Evolutionary conservation across 2,329 filamentous ascomycete species (phyloP).

Genomic region (Pezicula radicicola): DNA sequence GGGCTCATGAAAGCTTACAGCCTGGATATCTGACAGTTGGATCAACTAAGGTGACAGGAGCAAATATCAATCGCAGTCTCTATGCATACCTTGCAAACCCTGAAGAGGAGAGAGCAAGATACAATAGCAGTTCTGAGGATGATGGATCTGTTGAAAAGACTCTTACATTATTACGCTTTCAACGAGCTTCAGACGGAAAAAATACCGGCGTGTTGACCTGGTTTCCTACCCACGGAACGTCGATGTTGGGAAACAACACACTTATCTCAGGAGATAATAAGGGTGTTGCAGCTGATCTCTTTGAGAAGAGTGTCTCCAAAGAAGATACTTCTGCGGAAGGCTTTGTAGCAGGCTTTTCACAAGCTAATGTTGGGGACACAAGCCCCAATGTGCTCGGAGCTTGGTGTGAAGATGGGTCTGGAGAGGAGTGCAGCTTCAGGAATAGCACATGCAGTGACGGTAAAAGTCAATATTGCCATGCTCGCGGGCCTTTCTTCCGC

Average conservation of each 20-base stretch:
- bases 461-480: constrained; percentile 68
- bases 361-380: constrained; percentile 88
- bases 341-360: constrained; percentile 90
- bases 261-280: constrained; percentile 95
- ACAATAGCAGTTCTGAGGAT: constrained; percentile 52
- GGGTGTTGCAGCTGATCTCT: constrained; percentile 81
- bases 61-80: constrained; percentile 85
- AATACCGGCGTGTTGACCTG: constrained; percentile 81
- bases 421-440: constrained; percentile 66
- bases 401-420: constrained; percentile 83
- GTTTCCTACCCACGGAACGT: constrained; percentile 92
- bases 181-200: constrained; percentile 69
- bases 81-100: constrained; percentile 89
- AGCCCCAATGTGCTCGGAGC: constrained; percentile 85
- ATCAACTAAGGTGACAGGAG: constrained; percentile 65
- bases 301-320: constrained; percentile 67
- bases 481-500: constrained; percentile 67
- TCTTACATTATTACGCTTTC: constrained; percentile 77
- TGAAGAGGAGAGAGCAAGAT: constrained; percentile 66
- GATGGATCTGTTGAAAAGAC: constrained; percentile 65
- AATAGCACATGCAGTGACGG: constrained; percentile 81
- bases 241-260: constrained; percentile 87
- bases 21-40: constrained; percentile 69
- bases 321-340: constrained; percentile 54
- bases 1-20: constrained; percentile 69